Evolutionary conservation across 2,329 filamentous ascomycete species (phyloP), one percentile per base, ranked within the genome.

Genomic region (Lecanicillium sp.): DNA sequence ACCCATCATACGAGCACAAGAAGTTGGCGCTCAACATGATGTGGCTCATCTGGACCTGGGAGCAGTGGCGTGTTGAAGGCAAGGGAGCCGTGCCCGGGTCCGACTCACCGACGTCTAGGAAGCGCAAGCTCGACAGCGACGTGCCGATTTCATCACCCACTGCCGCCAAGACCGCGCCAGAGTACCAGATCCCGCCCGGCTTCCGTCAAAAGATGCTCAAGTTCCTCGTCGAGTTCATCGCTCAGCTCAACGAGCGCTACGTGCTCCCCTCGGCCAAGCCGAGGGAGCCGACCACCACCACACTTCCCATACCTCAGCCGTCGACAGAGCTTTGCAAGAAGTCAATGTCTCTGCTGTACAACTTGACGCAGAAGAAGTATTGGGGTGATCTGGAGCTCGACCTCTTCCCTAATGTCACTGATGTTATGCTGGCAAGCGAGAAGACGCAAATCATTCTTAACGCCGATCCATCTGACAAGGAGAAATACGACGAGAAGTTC

Each of bases 191-290:
- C 21, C 79, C 86, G 8, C 63, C 77, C 1, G 64, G 78, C 1
- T 81, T 86, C 46, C 81, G 90, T 17, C 78, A 83, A 36, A 85
- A 89, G 64, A 85, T 98, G 72, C 78, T 96, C 40, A 96, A 95
- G 66, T 98, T 97, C 60, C 78, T 98, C 26, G 87, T 97, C 24
- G 87, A 93, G 52, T 97, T 97, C 66, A 95, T 97, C 56, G 90
- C 90, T 1, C 86, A 89, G 43, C 75, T 96, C 19, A 85, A 86
- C 15, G 93, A 97, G 65, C 81, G 90, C 27, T 96, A 87, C 62
- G 83, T 83, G 17, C 78, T 90, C 19, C 84, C 84, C 12, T 86
- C 86, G 19, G 76, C 80, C 12, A 86, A 83, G 57, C 74, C 81
- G 35, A 78, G 81, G 41, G 81, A 86, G 35, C 56, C 71, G 11